These are phyloP conservation scores for Margaritispora aquatica DNA, from an alignment of 495 filamentous ascomycete genomes.

Conservation along the genomic window DNA sequence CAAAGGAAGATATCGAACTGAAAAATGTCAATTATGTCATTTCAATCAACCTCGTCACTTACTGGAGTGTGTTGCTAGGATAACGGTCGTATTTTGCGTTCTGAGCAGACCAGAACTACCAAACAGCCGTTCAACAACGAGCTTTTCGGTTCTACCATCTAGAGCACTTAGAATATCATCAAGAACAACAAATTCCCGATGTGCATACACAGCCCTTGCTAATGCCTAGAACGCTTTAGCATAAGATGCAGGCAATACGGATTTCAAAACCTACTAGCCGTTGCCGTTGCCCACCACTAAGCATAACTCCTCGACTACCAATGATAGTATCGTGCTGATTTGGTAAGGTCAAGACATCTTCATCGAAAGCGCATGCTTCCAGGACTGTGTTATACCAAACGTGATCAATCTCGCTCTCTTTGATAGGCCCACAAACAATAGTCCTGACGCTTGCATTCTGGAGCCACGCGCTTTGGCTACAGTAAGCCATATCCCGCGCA, in stretches of 20 bases:
- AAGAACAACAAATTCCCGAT: slow-evolving; percentile 24
- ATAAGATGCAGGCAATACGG: background rate
- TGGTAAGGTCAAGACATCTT: slow-evolving; percentile 47
- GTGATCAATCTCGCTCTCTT: slow-evolving; percentile 35
- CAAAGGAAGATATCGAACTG: slow-evolving; percentile 1
- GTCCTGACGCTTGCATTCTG: slow-evolving; percentile 35
- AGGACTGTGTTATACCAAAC: slow-evolving; percentile 52
- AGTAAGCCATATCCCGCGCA: slow-evolving; percentile 14
- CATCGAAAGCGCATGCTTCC: slow-evolving; percentile 48
- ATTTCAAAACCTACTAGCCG: slow-evolving; percentile 36
- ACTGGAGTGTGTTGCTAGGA: slow-evolving; percentile 30
- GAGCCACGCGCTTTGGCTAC: slow-evolving; percentile 33
- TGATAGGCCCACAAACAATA: slow-evolving; percentile 26
- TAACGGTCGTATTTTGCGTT: slow-evolving; percentile 24
- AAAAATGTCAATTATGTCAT: background rate
- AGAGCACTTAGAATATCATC: slow-evolving; percentile 33
- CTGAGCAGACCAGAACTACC: slow-evolving; percentile 25
- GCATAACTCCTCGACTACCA: slow-evolving; percentile 55
- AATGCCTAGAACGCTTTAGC: slow-evolving; percentile 24
- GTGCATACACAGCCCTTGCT: slow-evolving; percentile 34
- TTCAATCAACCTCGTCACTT: background rate
- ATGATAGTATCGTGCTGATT: slow-evolving; percentile 48
- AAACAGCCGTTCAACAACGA: slow-evolving; percentile 28
- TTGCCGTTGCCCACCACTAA: slow-evolving; percentile 60
- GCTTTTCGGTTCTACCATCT: slow-evolving; percentile 28